A percentile compares a stretch with the other conserved stretches of the same genome.
Evolutionary conservation across 805 yeast species (phyloP).

Genomic region (Nematodospora valgi): DNA sequence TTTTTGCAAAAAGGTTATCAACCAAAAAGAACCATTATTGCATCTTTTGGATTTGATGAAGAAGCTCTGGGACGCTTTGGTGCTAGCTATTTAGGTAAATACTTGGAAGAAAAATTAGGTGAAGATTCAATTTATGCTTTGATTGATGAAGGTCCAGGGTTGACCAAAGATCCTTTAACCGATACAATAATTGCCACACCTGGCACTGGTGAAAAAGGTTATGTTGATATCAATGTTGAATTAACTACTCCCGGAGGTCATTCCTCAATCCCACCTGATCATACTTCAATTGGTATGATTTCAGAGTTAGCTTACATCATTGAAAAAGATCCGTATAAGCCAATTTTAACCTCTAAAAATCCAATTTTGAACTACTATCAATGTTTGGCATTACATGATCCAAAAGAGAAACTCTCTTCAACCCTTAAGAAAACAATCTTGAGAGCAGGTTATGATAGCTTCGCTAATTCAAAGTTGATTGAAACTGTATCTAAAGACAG

Average conservation of each 20-base stretch:
- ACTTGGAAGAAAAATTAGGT: conserved; percentile 55
- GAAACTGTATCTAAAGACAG: conserved; percentile 16
- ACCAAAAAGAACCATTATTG: conserved; percentile 59
- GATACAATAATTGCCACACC: conserved; percentile 54
- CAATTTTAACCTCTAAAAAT: conserved; percentile 46
- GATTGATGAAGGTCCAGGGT: conserved; percentile 66
- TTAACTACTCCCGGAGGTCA: conserved; percentile 73
- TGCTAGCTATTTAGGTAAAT: conserved; percentile 48
- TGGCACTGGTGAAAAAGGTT: conserved; percentile 48
- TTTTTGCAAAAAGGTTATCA: conserved; percentile 48
- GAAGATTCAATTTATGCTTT: conserved; percentile 54
- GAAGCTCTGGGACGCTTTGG: conserved; percentile 67
- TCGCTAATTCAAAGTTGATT: conserved; percentile 29
- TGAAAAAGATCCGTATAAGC: conserved; percentile 54
- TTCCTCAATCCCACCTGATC: conserved; percentile 74
- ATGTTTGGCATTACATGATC: conserved; percentile 57
- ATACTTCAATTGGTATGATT: conserved; percentile 73
- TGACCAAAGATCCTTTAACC: conserved; percentile 37
- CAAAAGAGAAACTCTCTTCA: conserved; percentile 16
- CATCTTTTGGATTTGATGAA: conserved; percentile 78
- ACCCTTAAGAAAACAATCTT: conserved; percentile 30
- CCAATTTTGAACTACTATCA: conserved; percentile 59
- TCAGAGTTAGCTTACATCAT: conserved; percentile 54
- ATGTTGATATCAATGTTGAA: conserved; percentile 45
- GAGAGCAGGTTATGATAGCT: conserved; percentile 32